phyloP scores from a whole-genome alignment of 2,329 filamentous ascomycete species.

The Stachybotrys chlorohalonatus region DNA sequence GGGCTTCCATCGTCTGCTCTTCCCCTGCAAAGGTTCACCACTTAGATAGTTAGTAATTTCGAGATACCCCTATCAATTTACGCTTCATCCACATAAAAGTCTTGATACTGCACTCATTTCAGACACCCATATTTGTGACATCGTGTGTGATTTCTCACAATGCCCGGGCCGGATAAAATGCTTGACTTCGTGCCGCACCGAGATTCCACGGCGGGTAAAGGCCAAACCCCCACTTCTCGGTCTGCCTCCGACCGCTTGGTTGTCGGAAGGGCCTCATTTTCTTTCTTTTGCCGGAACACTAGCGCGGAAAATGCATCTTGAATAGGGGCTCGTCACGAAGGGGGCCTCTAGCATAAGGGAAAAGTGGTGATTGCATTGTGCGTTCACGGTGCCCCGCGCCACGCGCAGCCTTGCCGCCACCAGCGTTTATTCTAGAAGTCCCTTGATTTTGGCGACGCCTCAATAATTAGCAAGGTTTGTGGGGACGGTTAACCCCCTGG shows the following conservation, averaged over 20 bases:
- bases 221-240: background rate
- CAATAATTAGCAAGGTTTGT: background rate
- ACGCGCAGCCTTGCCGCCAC: background rate
- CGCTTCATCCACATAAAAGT: background rate
- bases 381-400: background rate
- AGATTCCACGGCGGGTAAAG: background rate
- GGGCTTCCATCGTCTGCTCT: background rate
- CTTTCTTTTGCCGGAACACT: background rate
- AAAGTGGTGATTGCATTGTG: no score
- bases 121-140: background rate
- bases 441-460: background rate
- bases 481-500: no score
- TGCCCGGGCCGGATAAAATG: background rate
- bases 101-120: background rate
- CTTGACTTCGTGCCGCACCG: background rate
- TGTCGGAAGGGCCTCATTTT: background rate
- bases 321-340: no score
- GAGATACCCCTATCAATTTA: background rate
- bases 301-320: no score
- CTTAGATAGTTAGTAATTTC: background rate
- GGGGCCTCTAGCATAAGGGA: no score
- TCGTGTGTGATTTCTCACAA: background rate
- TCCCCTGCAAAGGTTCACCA: background rate
- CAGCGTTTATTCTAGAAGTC: background rate
- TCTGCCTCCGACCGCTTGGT: background rate